Evolutionary conservation across 108 stramenopile genomes (phyloP), one percentile per base, ranked within the genome.

Genomic region (Stephanodiscus triporus): DNA sequence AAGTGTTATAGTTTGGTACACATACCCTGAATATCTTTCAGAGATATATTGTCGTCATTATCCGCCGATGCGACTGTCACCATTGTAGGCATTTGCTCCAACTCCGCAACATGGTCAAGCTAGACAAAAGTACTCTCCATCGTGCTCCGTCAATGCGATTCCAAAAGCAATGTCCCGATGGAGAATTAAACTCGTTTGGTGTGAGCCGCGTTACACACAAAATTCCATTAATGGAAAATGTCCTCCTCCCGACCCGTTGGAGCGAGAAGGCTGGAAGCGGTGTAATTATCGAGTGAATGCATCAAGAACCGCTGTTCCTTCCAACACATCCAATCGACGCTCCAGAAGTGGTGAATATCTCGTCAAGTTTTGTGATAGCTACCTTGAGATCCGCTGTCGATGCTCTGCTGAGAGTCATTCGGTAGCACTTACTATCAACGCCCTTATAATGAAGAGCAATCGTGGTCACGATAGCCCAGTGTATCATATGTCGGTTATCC

Each of bases 141-240:
- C 2, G 8, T 11, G 40, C 1, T 6, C 24, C 5, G 19, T 24
- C 19, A 20, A 24, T 1, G 0, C 6, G 20, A 53, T 19, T 53
- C n/a, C 1, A 1, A n/a, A 1, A 53, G 9, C 7, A 53, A 6
- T 0, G 51, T 53, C 23, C 51, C 51, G 0, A 4, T 7, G 6
- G 51, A 17, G 14, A n/a, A 17, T 53, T 53, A 7, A 53, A 53
- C n/a, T 53, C 51, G 5, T 20, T 53, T 20, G 51, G 23, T 6
- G n/a, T 11, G 4, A 53, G n/a, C 24, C 0, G n/a, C 6, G 24
- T 24, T 53, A n/a, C n/a, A 17, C 8, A 53, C 51, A 53, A 11
- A 53, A 53, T 53, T 53, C 19, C 51, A 53, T 53, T 53, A n/a
- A 19, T 53, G 51, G 24, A 53, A 53, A 0, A 53, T 53, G n/a